Percentiles rank a stretch among this genome's conserved stretches.
Conservation (phyloP, 2,329 filamentous ascomycete species). For the Penicillium sp. region DNA sequence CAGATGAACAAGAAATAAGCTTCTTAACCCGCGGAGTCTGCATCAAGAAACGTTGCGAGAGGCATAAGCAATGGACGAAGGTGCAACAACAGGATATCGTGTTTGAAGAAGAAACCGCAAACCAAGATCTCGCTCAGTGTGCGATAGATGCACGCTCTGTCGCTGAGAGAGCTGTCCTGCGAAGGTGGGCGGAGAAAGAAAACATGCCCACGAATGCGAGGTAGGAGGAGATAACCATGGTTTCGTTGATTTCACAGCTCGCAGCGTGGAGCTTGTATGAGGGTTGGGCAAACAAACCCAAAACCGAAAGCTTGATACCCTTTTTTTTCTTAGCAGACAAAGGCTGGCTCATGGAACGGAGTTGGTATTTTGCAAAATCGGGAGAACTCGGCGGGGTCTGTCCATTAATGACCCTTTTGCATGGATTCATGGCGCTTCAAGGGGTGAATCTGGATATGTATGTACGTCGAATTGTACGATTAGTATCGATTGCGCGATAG, state of each 20-base stretch:
- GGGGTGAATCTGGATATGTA: conserved; percentile 6
- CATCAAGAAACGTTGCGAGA: conserved; percentile 48
- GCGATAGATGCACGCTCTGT: conserved; percentile 44
- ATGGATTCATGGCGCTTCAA: conserved; percentile 24
- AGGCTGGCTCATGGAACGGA: conserved; percentile 22
- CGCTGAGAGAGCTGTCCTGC: conserved; percentile 45
- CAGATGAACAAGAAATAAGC: conserved; percentile 30
- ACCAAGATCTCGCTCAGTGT: conserved; percentile 39
- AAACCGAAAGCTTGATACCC: conserved; percentile 29
- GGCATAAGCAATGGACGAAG: conserved; percentile 50
- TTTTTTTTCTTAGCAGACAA: conserved; percentile 14
- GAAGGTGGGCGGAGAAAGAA: conserved; percentile 40
- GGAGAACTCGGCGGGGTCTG: neutral
- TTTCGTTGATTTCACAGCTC: neutral
- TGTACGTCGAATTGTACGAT: conserved; percentile 16
- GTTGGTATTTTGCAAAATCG: conserved; percentile 20
- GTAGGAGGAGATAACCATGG: neutral
- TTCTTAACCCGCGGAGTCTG: conserved; percentile 45
- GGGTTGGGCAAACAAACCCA: conserved; percentile 1
- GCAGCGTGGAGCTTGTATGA: neutral
- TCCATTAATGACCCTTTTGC: conserved; percentile 8
- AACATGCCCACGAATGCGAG: conserved; percentile 21
- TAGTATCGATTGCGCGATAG: conserved; percentile 11
- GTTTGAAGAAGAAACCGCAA: conserved; percentile 44
- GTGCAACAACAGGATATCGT: conserved; percentile 46